Base-by-base conservation (phyloP, 208 protist genomes). In the Trypanosoma cruzi region DNA sequence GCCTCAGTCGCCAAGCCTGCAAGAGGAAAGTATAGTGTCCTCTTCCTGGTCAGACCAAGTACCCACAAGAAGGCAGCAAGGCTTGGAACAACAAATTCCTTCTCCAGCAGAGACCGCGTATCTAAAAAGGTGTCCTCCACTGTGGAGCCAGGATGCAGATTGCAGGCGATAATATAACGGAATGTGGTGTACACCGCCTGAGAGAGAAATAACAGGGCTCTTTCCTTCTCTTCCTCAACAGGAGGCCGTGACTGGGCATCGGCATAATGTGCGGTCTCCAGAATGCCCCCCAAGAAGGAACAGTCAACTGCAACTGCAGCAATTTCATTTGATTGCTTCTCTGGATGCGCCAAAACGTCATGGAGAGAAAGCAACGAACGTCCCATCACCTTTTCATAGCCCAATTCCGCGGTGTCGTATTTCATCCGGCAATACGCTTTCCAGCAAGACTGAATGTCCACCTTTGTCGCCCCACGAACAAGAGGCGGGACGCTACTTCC, bases 381-480 rank as follows among this genome's bases (percentile, higher is more conserved):
- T 24, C 62, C 72, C 55, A 75, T 78, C 57, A n/a, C n/a, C n/a
- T 75, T 67, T 61, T 89, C 85, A 7, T 72, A 59, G 22, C 61
- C 71, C 7, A 73, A 54, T 18, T 57, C 54, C 7, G 57, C 55
- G 4, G 64, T 64, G n/a, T 80, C 66, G 68, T 91, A 93, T 75
- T 96, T 96, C 42, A 88, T 80, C 31, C 78, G 77, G 73, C 90
- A 94, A 69, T 96, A 96, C 29, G 74, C 71, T 58, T 84, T 83
- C 88, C 90, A 96, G 71, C 90, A 96, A 14, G 90, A 93, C 36
- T 58, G 64, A 53, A 84, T 79, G 65, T 96, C 90, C n/a, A 96
- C 86, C 63, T 94, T 94, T 4, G 90, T 96, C 3, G 77, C 87
- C 14, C 90, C 90, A 16, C 82, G 79, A 69, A 90, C 71, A 18